Evolutionary conservation across 306 rosid genomes (phyloP).

Genomic region (Castanopsis chinensis): DNA sequence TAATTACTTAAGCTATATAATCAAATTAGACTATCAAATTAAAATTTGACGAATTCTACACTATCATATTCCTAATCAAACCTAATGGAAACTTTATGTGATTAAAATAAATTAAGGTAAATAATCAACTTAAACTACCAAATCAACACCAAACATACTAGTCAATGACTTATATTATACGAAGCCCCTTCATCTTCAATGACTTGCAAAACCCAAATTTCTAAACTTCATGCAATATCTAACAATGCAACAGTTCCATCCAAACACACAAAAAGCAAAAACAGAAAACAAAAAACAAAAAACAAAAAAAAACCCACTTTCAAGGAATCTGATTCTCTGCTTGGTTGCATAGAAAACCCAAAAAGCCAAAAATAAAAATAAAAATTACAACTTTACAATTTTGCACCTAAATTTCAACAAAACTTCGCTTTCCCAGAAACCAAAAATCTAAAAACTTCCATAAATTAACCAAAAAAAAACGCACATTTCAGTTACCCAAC

Average conservation of each 20-base stretch:
- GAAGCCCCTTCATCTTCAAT: background rate
- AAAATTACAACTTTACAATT: background rate
- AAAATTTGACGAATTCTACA: background rate
- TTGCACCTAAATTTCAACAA: background rate
- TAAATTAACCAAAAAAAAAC: background rate
- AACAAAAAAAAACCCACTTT: background rate
- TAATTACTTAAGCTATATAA: slow-evolving; percentile 18
- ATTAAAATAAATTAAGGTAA: slow-evolving; percentile 1
- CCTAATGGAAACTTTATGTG: background rate
- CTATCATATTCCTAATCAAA: background rate
- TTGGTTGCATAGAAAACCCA: background rate
- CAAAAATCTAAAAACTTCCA: background rate
- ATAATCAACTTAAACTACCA: slow-evolving; percentile 1
- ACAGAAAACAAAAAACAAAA: background rate
- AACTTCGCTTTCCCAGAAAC: background rate
- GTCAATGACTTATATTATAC: background rate
- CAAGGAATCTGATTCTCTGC: background rate
- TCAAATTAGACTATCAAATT: background rate
- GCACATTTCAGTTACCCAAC: background rate
- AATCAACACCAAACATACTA: background rate
- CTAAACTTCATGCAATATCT: background rate
- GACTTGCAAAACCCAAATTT: background rate
- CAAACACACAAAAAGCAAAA: background rate
- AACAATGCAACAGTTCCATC: background rate
- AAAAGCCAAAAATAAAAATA: background rate